Evolutionary conservation across 768 basidiomycete species (phyloP), one percentile per base, ranked within the genome.

Genomic region (Boletus pseudopeckii): DNA sequence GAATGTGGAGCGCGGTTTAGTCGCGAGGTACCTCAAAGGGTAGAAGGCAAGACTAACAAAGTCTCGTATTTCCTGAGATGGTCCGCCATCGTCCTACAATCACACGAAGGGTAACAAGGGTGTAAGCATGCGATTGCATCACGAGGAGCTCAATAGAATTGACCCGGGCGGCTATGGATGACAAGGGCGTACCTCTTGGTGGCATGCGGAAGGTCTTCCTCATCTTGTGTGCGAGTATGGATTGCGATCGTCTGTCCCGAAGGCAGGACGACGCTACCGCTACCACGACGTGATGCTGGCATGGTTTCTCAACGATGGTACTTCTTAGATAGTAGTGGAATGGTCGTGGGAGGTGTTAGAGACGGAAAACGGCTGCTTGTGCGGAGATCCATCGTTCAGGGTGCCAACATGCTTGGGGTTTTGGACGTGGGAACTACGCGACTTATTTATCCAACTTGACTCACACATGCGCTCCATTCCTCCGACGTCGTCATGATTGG

Each of bases 31-130:
- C 46, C 17, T 20, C 41, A 40, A 28, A n/a, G 28, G 33, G 44
- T 26, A 11, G 28, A 49, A 44, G 37, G 24, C 14, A 51, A 61
- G 61, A 82, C 91, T 75, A 72, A 90, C 85, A 91, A 66, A 64
- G 77, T 86, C 75, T 95, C 93, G 64, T 89, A 92, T 76, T 92
- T 92, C 69, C 92, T 80, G 60, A 96, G 80, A 64, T 95, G 92
- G 74, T 96, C 94, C 24, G 89, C 86, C 88, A 96, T 95, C 46
- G 90, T 94, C 77, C 90, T 91, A 63, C 26, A 36, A 54, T 53
- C 33, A 34, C 22, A 42, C 22, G 7, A 26, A 20, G 37, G 34
- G 38, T 46, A 44, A 47, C 41, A 37, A 28, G 20, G 9, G 39
- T 17, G 28, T 64, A 15, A 67, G 53, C 13, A 46, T 34, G 10